Percentiles rank a stretch among this genome's conserved stretches.
These are phyloP conservation scores for Phytophthora lateralis DNA, from an alignment of 352 stramenopile species.

Conservation along the genomic window DNA sequence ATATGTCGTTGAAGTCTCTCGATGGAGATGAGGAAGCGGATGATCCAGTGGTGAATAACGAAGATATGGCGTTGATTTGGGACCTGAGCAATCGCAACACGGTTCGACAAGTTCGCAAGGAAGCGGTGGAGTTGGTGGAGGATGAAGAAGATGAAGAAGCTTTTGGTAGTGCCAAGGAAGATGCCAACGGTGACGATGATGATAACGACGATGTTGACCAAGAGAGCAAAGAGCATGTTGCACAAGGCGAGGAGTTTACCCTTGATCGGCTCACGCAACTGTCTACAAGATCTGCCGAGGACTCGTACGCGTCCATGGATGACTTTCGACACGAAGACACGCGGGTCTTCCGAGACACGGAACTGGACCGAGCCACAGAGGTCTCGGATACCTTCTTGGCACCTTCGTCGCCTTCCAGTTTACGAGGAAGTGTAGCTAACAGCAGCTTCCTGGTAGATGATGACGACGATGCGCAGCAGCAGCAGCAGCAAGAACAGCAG, in stretches of 20 bases:
- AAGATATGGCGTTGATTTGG: constrained; percentile 18
- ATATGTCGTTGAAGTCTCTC: constrained; percentile 23
- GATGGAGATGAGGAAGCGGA: constrained; percentile 6
- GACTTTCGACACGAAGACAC: constrained; percentile 18
- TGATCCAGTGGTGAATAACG: neutral
- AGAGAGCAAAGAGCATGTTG: constrained; percentile 13
- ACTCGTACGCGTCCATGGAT: constrained; percentile 40
- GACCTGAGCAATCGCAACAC: constrained; percentile 33
- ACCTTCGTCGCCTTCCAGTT: constrained; percentile 11
- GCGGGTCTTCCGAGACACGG: constrained; percentile 39
- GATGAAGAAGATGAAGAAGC: constrained; percentile 41
- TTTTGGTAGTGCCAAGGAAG: constrained; percentile 34
- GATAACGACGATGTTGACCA: constrained; percentile 32
- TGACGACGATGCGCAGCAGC: constrained; percentile 17
- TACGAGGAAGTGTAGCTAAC: constrained; percentile 10
- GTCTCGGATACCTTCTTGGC: constrained; percentile 26
- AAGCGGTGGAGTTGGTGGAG: constrained; percentile 24
- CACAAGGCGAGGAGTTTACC: constrained; percentile 3
- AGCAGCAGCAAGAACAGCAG: constrained; percentile 26
- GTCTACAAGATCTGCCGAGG: constrained; percentile 25
- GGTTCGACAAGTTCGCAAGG: constrained; percentile 20
- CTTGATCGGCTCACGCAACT: constrained; percentile 21
- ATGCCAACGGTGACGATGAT: constrained; percentile 27
- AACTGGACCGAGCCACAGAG: constrained; percentile 24
- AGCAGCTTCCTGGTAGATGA: constrained; percentile 30